These are phyloP conservation scores for Dryadomyces quercivorus DNA, from an alignment of 2,329 filamentous ascomycete genomes.

Conservation along the genomic window DNA sequence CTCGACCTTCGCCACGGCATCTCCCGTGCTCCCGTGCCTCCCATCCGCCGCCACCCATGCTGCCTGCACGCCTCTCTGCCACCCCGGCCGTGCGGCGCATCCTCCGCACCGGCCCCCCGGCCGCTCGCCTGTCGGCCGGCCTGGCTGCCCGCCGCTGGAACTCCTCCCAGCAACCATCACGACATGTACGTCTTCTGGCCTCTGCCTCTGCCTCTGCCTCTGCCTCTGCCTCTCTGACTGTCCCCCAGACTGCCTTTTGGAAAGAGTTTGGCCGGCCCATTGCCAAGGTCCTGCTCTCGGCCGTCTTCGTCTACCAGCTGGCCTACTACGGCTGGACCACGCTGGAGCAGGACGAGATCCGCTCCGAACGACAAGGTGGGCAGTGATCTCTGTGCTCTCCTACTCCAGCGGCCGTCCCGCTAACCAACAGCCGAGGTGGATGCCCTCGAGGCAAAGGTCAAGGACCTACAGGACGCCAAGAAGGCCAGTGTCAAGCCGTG, in stretches of 20 bases:
- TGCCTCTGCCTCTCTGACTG: no score
- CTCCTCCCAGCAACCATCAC: neutral
- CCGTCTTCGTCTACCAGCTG: conserved; percentile 69
- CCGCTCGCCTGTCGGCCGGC: neutral
- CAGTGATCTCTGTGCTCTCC: neutral
- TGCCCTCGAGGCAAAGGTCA: conserved; percentile 25
- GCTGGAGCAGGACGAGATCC: conserved; percentile 60
- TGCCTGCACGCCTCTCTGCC: no score
- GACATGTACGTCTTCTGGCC: neutral
- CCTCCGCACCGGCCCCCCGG: neutral
- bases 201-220: neutral
- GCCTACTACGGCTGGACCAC: conserved; percentile 63
- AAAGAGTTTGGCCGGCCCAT: conserved; percentile 62
- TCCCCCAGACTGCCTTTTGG: conserved; percentile 42
- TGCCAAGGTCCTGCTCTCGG: conserved; percentile 60
- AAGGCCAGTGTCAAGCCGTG: neutral
- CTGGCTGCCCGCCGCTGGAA: neutral
- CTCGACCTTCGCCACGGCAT: no score
- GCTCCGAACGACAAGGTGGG: conserved; percentile 44
- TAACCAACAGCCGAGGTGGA: conserved; percentile 16
- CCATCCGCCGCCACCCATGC: no score
- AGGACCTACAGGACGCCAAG: conserved; percentile 18
- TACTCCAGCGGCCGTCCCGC: neutral
- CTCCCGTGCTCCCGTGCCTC: no score
- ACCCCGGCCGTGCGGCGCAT: neutral